Conservation (phyloP, 306 rosid species). For the Rosa persica region DNA sequence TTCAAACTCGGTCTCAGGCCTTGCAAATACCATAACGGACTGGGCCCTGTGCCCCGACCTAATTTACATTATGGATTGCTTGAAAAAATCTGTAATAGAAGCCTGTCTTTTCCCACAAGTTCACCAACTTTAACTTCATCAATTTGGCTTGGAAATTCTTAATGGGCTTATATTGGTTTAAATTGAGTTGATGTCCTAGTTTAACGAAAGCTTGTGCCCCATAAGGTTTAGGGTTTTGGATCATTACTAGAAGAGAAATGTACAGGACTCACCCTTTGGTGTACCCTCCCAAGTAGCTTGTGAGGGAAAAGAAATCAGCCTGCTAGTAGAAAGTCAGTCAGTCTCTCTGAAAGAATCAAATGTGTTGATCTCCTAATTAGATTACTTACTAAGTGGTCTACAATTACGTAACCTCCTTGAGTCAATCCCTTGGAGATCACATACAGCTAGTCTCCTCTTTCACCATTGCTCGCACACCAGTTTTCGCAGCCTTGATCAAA, state of each 20-base stretch:
- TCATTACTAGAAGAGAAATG: not conserved
- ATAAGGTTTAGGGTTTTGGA: not conserved
- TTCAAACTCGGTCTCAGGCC: too few species aligned
- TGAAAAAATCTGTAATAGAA: not conserved
- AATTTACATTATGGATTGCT: too few species aligned
- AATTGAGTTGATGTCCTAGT: not conserved
- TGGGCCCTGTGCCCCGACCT: too few species aligned
- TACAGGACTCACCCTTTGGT: not conserved
- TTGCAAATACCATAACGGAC: too few species aligned
- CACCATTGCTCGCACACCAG: not conserved
- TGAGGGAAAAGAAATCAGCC: not conserved
- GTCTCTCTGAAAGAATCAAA: not conserved
- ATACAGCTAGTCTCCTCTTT: not conserved
- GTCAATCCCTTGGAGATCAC: not conserved
- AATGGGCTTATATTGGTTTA: not conserved
- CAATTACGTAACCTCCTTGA: not conserved
- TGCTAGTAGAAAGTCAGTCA: not conserved
- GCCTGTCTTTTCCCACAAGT: not conserved
- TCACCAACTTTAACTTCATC: not conserved
- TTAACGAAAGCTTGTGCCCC: not conserved
- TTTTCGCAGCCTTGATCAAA: not conserved
- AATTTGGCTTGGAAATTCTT: not conserved
- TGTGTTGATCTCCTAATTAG: not conserved
- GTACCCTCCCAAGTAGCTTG: not conserved
- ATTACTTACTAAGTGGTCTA: not conserved